Evolutionary conservation across 2,329 filamentous ascomycete species (phyloP).

Genomic region (Lizonia empirigonia): DNA sequence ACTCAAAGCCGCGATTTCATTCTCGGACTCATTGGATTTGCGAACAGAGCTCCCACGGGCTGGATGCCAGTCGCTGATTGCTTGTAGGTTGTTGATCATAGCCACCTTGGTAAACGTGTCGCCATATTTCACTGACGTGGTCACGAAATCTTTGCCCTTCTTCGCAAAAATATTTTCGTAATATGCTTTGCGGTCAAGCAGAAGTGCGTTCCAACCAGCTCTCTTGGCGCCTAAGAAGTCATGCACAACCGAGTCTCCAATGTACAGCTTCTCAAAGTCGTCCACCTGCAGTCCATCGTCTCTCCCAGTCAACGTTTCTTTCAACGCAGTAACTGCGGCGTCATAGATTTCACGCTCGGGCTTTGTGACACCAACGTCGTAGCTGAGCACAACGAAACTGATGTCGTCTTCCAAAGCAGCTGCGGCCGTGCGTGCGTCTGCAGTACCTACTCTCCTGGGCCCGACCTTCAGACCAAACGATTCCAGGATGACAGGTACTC

Average conservation of each 20-base stretch:
- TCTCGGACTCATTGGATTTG: background rate
- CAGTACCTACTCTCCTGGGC: slow-evolving; percentile 22
- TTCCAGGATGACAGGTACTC: slow-evolving; percentile 60
- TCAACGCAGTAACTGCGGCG: slow-evolving; percentile 57
- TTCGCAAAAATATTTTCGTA: background rate
- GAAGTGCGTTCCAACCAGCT: slow-evolving; percentile 56
- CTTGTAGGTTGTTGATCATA: background rate
- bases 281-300: slow-evolving; percentile 8
- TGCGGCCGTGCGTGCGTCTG: slow-evolving; percentile 28
- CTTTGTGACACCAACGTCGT: slow-evolving; percentile 67
- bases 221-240: slow-evolving; percentile 56
- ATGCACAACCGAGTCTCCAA: slow-evolving; percentile 61
- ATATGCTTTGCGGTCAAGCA: slow-evolving; percentile 47
- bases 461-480: slow-evolving; percentile 60
- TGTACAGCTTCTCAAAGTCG: slow-evolving; percentile 54
- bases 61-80: background rate
- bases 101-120: background rate
- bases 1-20: background rate
- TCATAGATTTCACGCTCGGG: slow-evolving; percentile 62
- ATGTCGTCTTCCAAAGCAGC: slow-evolving; percentile 47
- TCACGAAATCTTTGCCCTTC: background rate
- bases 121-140: background rate
- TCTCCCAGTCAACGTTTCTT: slow-evolving; percentile 34
- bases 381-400: slow-evolving; percentile 66
- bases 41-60: no score